Evolutionary conservation across 805 yeast species (phyloP).

Genomic region (Ogataea paradorogensis): DNA sequence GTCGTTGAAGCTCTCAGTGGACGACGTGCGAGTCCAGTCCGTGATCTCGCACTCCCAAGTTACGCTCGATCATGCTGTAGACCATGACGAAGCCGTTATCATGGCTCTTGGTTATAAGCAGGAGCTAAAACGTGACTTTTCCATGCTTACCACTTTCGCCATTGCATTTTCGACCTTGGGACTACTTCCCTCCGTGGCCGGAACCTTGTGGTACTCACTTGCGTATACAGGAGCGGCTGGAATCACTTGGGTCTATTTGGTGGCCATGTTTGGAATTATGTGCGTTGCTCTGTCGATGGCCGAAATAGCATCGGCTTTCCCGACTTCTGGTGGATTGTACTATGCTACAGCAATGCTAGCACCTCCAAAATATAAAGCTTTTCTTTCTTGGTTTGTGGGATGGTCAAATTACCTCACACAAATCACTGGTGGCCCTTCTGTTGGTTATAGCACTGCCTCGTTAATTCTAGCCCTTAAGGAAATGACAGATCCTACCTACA

Average conservation of each 20-base stretch:
- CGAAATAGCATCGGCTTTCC: constrained; percentile 62
- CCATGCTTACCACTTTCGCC: constrained; percentile 53
- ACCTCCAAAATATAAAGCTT: constrained; percentile 51
- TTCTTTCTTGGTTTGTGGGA: constrained; percentile 60
- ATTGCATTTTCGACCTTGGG: constrained; percentile 66
- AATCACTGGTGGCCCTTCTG: constrained; percentile 60
- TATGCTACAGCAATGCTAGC: constrained; percentile 64
- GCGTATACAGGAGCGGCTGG: constrained; percentile 63
- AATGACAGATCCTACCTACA: constrained; percentile 38
- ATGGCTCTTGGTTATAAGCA: constrained; percentile 61
- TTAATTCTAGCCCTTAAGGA: constrained; percentile 53
- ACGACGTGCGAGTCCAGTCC: constrained; percentile 12
- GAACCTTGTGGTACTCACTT: constrained; percentile 59
- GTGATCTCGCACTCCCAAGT: constrained; percentile 13
- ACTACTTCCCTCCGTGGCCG: constrained; percentile 62
- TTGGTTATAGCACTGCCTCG: constrained; percentile 53
- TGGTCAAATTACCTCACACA: constrained; percentile 67
- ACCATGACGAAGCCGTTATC: constrained; percentile 50
- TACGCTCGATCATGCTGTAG: neutral
- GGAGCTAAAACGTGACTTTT: constrained; percentile 62
- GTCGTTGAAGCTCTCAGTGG: constrained; percentile 14
- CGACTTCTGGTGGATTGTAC: constrained; percentile 67
- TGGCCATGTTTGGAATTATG: constrained; percentile 53
- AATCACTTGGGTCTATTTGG: constrained; percentile 59
- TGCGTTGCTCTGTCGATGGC: constrained; percentile 62